Conservation (phyloP, 108 stramenopile genomes). For the Thalassiosira profunda region DNA sequence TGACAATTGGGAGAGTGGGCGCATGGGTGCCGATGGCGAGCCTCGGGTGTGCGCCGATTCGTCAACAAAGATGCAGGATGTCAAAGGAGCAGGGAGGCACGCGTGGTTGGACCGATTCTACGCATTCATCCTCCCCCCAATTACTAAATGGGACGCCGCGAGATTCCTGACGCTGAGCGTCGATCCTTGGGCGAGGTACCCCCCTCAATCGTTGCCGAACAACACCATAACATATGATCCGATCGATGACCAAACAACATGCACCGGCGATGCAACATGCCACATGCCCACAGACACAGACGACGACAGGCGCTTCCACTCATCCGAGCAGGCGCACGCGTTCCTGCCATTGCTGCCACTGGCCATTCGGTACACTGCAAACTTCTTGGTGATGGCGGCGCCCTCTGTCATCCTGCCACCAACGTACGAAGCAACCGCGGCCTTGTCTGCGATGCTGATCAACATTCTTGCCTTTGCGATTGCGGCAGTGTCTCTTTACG, state of each 20-base stretch:
- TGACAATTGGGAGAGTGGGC: not conserved
- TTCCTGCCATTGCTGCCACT: slow-evolving; percentile 83
- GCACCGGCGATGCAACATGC: not conserved
- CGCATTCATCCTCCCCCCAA: slow-evolving; percentile 60
- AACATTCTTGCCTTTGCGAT: slow-evolving; percentile 66
- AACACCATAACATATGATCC: too few species aligned
- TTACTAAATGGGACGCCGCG: slow-evolving; percentile 89
- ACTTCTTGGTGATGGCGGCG: slow-evolving; percentile 26
- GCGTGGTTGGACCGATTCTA: slow-evolving; percentile 37
- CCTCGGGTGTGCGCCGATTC: slow-evolving; percentile 5
- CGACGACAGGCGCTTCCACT: slow-evolving; percentile 18
- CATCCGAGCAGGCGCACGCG: slow-evolving; percentile 86
- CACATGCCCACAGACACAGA: not conserved
- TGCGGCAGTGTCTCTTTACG: slow-evolving; percentile 59
- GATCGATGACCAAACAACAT: slow-evolving; percentile 9
- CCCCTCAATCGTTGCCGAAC: slow-evolving; percentile 3
- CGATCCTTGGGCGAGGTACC: slow-evolving; percentile 56
- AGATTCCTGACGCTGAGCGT: slow-evolving; percentile 73
- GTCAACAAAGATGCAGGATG: not conserved
- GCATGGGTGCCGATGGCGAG: not conserved
- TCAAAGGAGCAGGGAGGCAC: not conserved
- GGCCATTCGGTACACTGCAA: slow-evolving; percentile 53
- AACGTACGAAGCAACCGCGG: slow-evolving; percentile 68
- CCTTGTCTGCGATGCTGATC: slow-evolving; percentile 54
- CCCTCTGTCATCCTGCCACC: slow-evolving; percentile 57